A percentile compares a stretch with the other conserved stretches of the same genome.
These are phyloP conservation scores for Penicillium chermesinum DNA, from an alignment of 495 filamentous ascomycete species.

Conservation along the genomic window DNA sequence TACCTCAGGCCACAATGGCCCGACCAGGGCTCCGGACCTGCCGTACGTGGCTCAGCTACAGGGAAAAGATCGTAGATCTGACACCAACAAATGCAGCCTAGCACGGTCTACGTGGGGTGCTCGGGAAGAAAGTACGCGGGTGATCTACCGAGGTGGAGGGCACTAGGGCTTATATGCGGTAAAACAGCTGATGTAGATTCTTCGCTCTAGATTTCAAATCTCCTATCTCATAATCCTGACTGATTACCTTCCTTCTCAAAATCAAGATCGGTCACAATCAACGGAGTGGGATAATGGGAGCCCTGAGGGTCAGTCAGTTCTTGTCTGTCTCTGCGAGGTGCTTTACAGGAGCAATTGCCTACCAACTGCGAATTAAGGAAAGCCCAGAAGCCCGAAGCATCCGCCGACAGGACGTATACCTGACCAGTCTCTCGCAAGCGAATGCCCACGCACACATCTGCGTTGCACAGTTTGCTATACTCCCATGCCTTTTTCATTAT, in stretches of 20 bases:
- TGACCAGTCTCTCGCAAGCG: slow-evolving; percentile 11
- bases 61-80: not conserved
- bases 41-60: not conserved
- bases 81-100: not conserved
- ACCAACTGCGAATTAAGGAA: slow-evolving; percentile 7
- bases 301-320: not conserved
- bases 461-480: slow-evolving; percentile 10
- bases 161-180: not conserved
- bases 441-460: slow-evolving; percentile 16
- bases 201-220: not conserved
- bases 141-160: not conserved
- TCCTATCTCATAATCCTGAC: not conserved
- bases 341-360: slow-evolving; percentile 1
- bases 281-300: slow-evolving; percentile 4
- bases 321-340: not conserved
- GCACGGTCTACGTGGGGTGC: not conserved
- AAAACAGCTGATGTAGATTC: not conserved
- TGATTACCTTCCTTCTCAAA: not conserved
- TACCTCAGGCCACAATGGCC: not conserved
- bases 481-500: slow-evolving; percentile 13
- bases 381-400: slow-evolving; percentile 13
- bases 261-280: not conserved
- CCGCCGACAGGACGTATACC: slow-evolving; percentile 13
- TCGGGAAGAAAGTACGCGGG: not conserved
- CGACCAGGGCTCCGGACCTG: not conserved